Percentiles rank a stretch among this genome's conserved stretches.
phyloP scores from a whole-genome alignment of 257 asterid genomes.

The Handroanthus guayacan region DNA sequence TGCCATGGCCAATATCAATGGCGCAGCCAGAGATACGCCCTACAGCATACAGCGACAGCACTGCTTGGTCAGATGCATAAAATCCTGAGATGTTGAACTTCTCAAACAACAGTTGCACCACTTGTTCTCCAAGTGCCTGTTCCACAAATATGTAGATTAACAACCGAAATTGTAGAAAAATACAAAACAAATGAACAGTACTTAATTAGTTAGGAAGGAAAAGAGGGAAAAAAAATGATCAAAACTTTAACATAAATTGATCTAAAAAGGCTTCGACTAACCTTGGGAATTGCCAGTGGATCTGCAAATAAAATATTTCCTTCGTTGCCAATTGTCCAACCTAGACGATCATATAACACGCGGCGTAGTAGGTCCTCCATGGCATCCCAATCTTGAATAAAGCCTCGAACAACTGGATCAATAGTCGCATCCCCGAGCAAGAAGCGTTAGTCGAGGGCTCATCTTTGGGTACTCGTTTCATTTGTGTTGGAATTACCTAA shows the following conservation, averaged over 20 bases:
- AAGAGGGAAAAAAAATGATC: neutral
- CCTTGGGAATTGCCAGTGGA: constrained; percentile 97
- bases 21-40: constrained; percentile 97
- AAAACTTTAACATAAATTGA: constrained; percentile 29
- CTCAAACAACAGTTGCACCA: constrained; percentile 97
- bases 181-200: constrained; percentile 1
- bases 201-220: neutral
- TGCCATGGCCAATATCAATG: constrained; percentile 91
- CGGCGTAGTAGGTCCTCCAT: constrained; percentile 87
- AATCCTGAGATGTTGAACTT: constrained; percentile 90
- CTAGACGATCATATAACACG: constrained; percentile 79
- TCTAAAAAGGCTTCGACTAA: constrained; percentile 27
- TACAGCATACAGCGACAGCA: constrained; percentile 89
- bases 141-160: constrained; percentile 16
- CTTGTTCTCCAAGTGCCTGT: constrained; percentile 88
- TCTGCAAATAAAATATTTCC: constrained; percentile 94
- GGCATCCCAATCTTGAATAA: constrained; percentile 93
- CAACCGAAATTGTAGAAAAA: constrained; percentile 24
- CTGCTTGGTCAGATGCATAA: constrained; percentile 96
- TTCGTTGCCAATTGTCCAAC: constrained; percentile 98
- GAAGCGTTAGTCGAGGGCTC: constrained; percentile 53
- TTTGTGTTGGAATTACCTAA: constrained; percentile 83
- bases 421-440: constrained; percentile 59
- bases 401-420: constrained; percentile 91
- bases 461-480: constrained; percentile 81